Evolutionary conservation across 1,284 basidiomycete species (phyloP), one percentile per base, ranked within the genome.

Genomic region (Naganishia liquefaciens): DNA sequence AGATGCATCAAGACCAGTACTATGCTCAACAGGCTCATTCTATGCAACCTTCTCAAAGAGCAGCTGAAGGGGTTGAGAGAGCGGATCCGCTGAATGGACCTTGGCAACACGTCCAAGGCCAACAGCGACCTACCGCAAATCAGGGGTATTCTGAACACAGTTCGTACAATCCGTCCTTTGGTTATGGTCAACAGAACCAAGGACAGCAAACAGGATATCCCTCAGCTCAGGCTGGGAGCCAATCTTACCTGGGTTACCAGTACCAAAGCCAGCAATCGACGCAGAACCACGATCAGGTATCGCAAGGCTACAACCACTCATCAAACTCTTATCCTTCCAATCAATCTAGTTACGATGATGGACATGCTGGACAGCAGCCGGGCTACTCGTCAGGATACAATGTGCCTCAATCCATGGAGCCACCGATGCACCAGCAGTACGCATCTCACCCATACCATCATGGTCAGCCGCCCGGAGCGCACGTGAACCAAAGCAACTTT

Each of bases 31-130:
- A 53, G 40, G 52, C 62, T 2, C 53, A 37, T 23, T 62, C 51
- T 2, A 30, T 33, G 11, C 25, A 53, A 23, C 63, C 46, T 25
- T 37, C 33, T 13, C 33, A 37, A 9, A 37, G 33, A 9, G 43
- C 50, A 21, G 64, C 55, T 13, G 64, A 65, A 42, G 64, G 64
- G 9, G 58, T 58, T 2, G 64, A 65, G 43, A 52, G 52, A 50
- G 55, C 53, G 3, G 64, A 65, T 23, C 64, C 63, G 27, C 37
- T 64, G 30, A 57, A 57, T 30, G 37, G 42, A 17, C 28, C 40
- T 10, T 63, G 57, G 57, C 57, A 60, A 33, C 23, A 19, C 5
- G 25, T 50, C 15, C 46, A 60, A 19, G 57, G 33, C 21, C 46
- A 28, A 33, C 21, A 44, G 21, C 30, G 47, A 21, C 21, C 44